Conservation (phyloP, 768 basidiomycete species). For the Pleurotus tuber-regium region DNA sequence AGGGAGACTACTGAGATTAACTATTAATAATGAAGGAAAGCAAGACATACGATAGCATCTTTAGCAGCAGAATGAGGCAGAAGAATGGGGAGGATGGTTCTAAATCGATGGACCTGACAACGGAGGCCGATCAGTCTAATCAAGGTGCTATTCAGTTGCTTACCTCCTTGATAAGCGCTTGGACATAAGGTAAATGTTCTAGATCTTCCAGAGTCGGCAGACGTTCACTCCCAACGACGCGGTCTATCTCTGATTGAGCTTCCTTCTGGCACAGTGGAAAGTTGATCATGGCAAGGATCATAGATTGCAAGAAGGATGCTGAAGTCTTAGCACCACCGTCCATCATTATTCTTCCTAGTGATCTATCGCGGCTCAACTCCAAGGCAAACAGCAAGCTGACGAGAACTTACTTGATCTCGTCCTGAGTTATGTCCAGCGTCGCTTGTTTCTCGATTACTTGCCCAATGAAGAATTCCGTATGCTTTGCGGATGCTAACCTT, state of each 20-base stretch:
- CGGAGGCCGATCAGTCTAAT: not conserved
- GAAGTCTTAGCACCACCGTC: slow-evolving; percentile 30
- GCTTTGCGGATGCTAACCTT: slow-evolving; percentile 15
- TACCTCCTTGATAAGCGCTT: slow-evolving; percentile 23
- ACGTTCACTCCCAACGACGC: slow-evolving; percentile 21
- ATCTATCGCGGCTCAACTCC: slow-evolving; percentile 14
- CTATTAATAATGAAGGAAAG: too few species aligned
- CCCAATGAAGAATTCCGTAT: slow-evolving; percentile 24
- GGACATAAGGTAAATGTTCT: slow-evolving; percentile 21
- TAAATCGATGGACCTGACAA: slow-evolving; percentile 15
- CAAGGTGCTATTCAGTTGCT: not conserved
- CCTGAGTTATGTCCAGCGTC: slow-evolving; percentile 10
- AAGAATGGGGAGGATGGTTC: slow-evolving; percentile 16
- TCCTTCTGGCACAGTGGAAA: slow-evolving; percentile 22
- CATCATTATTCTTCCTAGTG: slow-evolving; percentile 27
- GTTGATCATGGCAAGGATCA: slow-evolving; percentile 24
- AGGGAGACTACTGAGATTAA: too few species aligned
- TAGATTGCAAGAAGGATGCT: slow-evolving; percentile 9
- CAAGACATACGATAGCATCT: not conserved
- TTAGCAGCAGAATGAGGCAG: slow-evolving; percentile 16
- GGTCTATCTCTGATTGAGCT: slow-evolving; percentile 28
- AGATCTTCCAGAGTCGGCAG: slow-evolving; percentile 24
- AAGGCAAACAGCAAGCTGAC: not conserved
- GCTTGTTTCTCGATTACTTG: slow-evolving; percentile 12
- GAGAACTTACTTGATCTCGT: slow-evolving; percentile 10